Evolutionary conservation across 371 early-diverging fungal species (phyloP).

Genomic region (Mucor lusitanicus): DNA sequence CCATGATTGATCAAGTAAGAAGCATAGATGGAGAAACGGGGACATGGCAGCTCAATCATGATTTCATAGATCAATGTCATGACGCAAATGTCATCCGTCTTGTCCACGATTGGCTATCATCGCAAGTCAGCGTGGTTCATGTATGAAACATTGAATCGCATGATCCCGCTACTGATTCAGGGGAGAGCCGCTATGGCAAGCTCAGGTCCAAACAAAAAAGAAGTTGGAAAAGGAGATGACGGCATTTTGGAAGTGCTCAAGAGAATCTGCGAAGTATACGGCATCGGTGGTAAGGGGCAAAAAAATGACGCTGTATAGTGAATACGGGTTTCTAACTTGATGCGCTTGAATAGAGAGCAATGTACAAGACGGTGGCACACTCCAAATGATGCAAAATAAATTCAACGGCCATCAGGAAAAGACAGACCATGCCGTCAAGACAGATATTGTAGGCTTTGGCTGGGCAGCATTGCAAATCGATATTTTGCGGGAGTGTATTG

Average conservation of each 20-base stretch:
- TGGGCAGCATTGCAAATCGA: conserved; percentile 83
- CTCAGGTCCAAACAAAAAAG: conserved; percentile 24
- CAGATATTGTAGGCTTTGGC: conserved; percentile 46
- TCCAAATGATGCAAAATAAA: conserved; percentile 17
- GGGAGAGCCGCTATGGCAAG: conserved; percentile 37
- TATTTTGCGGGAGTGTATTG: conserved; percentile 74
- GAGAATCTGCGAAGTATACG: conserved; percentile 70
- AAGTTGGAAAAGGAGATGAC: conserved; percentile 30
- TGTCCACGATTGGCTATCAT: conserved; percentile 65
- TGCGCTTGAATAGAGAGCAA: conserved; percentile 13
- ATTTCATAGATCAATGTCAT: conserved; percentile 54
- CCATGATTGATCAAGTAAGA: conserved; percentile 60
- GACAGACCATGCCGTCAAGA: background rate
- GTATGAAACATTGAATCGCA: conserved; percentile 67
- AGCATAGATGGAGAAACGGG: no score
- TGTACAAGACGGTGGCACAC: conserved; percentile 28
- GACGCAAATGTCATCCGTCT: conserved; percentile 66
- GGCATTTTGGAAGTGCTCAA: conserved; percentile 70
- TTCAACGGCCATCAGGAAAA: background rate
- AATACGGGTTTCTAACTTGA: background rate
- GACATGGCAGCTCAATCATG: background rate
- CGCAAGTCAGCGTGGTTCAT: conserved; percentile 81
- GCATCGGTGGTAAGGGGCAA: conserved; percentile 57
- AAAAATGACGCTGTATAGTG: no score
- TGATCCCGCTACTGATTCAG: conserved; percentile 62